These are phyloP conservation scores for Xanthoparmelia taractica DNA, from an alignment of 495 filamentous ascomycete genomes.

Conservation along the genomic window DNA sequence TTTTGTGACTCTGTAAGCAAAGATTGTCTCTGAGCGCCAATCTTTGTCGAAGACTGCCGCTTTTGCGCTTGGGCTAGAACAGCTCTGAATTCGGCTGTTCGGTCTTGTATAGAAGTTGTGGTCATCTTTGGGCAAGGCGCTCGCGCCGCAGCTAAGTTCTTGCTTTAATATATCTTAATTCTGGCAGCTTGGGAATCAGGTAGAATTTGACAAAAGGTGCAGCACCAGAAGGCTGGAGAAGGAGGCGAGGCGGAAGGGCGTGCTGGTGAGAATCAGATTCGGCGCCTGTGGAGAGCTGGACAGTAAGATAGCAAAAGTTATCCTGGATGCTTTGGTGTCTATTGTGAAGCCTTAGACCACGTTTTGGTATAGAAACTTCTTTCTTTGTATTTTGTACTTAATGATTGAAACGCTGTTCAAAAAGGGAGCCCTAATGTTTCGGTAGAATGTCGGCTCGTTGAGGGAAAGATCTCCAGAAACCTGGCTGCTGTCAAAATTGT, in stretches of 20 bases:
- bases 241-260: background rate
- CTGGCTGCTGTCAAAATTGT: conserved; percentile 2
- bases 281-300: background rate
- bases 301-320: background rate
- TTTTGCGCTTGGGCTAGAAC: conserved; percentile 79
- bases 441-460: conserved; percentile 4
- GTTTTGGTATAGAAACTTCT: background rate
- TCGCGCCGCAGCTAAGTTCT: background rate
- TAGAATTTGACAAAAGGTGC: background rate
- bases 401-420: conserved; percentile 1
- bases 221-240: background rate
- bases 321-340: background rate
- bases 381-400: background rate
- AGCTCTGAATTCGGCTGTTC: conserved; percentile 86
- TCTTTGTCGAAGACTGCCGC: conserved; percentile 58
- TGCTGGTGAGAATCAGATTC: background rate
- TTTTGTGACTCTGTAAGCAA: conserved; percentile 69
- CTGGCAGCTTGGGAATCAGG: background rate
- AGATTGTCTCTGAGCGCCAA: conserved; percentile 69
- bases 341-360: background rate
- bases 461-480: background rate
- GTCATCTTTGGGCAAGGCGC: conserved; percentile 35
- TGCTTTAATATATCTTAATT: background rate
- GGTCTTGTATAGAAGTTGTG: conserved; percentile 82
- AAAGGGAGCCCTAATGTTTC: background rate